These are phyloP conservation scores for Kazachstania sp. DNA, from an alignment of 1,139 yeast genomes.

Conservation along the genomic window DNA sequence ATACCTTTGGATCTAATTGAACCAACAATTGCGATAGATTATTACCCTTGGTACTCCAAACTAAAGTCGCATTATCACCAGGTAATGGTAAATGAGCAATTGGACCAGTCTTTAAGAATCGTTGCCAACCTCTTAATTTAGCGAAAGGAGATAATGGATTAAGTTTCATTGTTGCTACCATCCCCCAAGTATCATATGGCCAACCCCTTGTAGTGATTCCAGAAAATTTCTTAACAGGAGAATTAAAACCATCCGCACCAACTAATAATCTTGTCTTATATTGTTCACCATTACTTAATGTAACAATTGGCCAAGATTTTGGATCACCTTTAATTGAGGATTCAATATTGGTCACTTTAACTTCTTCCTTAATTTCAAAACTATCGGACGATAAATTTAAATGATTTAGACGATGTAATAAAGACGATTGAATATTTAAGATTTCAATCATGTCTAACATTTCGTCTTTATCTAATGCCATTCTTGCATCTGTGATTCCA, in stretches of 20 bases:
- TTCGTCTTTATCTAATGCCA: slow-evolving; percentile 52
- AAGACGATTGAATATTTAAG: slow-evolving; percentile 61
- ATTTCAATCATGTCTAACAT: slow-evolving; percentile 67
- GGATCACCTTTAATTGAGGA: slow-evolving; percentile 25
- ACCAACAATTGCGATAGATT: slow-evolving; percentile 58
- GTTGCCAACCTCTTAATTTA: slow-evolving; percentile 78
- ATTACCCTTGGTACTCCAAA: slow-evolving; percentile 87
- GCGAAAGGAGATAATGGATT: slow-evolving; percentile 53
- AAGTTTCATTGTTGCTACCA: slow-evolving; percentile 76
- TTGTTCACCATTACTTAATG: slow-evolving; percentile 54
- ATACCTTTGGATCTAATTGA: slow-evolving; percentile 51
- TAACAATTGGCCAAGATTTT: slow-evolving; percentile 70
- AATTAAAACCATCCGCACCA: slow-evolving; percentile 95
- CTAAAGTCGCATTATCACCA: slow-evolving; percentile 76
- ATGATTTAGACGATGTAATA: slow-evolving; percentile 18
- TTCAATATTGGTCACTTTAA: slow-evolving; percentile 52
- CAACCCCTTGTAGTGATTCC: slow-evolving; percentile 85
- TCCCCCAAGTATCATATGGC: slow-evolving; percentile 81
- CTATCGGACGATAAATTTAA: slow-evolving; percentile 7
- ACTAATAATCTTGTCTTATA: slow-evolving; percentile 66
- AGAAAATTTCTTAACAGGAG: slow-evolving; percentile 82
- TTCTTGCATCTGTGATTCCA: slow-evolving; percentile 59
- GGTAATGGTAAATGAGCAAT: slow-evolving; percentile 86
- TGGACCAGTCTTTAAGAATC: slow-evolving; percentile 89
- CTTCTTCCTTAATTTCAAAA: slow-evolving; percentile 50